Conservation (phyloP, 2,329 filamentous ascomycete species). For the Trichophyton verrucosum region DNA sequence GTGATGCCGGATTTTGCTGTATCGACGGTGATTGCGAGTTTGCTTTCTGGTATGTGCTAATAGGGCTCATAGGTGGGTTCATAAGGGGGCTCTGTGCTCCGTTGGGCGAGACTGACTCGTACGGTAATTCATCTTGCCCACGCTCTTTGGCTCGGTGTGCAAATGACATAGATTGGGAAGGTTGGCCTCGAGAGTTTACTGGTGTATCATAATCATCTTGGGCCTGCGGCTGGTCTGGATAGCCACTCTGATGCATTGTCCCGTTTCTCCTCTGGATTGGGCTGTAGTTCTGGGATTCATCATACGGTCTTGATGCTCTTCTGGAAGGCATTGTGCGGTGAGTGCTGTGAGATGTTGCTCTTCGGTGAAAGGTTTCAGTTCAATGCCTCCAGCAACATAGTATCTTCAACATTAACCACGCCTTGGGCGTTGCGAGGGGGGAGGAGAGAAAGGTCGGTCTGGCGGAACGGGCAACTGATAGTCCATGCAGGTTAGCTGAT, state of each 20-base stretch:
- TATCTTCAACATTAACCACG: not conserved
- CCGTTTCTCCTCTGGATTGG: not conserved
- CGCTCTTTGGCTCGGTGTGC: slow-evolving; percentile 14
- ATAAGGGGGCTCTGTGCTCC: not conserved
- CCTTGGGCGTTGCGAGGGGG: not conserved
- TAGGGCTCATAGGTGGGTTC: not conserved
- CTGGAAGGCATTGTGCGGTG: not conserved
- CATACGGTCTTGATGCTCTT: not conserved
- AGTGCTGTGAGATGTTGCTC: not conserved
- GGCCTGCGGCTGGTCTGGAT: slow-evolving; percentile 35
- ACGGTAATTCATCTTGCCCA: not conserved
- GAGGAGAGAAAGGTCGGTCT: not conserved
- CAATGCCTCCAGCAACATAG: not conserved
- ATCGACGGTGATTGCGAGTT: slow-evolving; percentile 1
- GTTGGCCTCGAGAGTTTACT: slow-evolving; percentile 45
- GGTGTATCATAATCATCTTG: slow-evolving; percentile 51
- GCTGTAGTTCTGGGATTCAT: not conserved
- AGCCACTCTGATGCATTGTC: slow-evolving; percentile 1
- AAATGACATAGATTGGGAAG: slow-evolving; percentile 26
- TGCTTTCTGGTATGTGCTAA: not conserved
- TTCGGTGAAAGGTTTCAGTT: not conserved
- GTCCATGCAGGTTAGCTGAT: not conserved
- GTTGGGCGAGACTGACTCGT: not conserved
- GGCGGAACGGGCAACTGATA: not conserved
- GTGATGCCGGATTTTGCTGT: slow-evolving; percentile 4